Percentiles rank a stretch among this genome's conserved stretches.
Conservation (phyloP, 208 protist genomes). For the Wallacemonas rigidus region DNA sequence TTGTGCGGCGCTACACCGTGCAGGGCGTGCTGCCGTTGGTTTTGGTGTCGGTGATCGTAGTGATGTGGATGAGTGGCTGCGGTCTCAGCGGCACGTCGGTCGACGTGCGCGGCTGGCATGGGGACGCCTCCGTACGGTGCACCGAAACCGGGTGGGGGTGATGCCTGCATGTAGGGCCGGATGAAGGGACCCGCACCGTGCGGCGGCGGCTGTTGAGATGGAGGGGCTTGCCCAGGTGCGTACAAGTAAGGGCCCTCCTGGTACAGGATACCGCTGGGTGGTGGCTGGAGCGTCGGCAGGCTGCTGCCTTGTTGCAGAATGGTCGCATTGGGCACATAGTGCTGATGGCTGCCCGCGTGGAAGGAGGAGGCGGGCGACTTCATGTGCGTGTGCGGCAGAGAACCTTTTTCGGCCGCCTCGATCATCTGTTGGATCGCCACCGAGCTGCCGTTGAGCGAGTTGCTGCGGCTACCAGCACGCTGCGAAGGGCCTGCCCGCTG, state of each 20-base stretch:
- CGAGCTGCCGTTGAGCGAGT: constrained; percentile 12
- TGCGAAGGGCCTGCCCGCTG: constrained; percentile 20
- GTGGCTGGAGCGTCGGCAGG: background rate
- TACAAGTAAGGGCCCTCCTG: constrained; percentile 8
- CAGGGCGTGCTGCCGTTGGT: too few relatives aligned
- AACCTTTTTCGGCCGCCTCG: background rate
- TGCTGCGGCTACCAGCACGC: background rate
- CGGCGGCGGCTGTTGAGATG: background rate
- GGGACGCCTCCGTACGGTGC: background rate
- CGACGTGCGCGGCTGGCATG: background rate
- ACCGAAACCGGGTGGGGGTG: background rate
- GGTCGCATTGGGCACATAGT: background rate
- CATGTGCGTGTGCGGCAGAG: background rate
- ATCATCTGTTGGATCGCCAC: background rate
- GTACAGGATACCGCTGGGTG: background rate
- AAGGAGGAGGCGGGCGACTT: constrained; percentile 13
- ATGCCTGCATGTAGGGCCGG: background rate
- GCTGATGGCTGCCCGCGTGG: constrained; percentile 10
- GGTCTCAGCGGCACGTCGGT: background rate
- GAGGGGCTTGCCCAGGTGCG: background rate
- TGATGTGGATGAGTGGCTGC: too few relatives aligned
- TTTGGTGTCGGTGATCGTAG: too few relatives aligned
- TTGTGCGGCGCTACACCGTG: too few relatives aligned
- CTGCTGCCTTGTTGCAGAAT: constrained; percentile 1
- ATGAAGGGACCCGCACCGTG: background rate